Conservation (phyloP, 2,329 filamentous ascomycete genomes). For the Talaromyces sp. region DNA sequence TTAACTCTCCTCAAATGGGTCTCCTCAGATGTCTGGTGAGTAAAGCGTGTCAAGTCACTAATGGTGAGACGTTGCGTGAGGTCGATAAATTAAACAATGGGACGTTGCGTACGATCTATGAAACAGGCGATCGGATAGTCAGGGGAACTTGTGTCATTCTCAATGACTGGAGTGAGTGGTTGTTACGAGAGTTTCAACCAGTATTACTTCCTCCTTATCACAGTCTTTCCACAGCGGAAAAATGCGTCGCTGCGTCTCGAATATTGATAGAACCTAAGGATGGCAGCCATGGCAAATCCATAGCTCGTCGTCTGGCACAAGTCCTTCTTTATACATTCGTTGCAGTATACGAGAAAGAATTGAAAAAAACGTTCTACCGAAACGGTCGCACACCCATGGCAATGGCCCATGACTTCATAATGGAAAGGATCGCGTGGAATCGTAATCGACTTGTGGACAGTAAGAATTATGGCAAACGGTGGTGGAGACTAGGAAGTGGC, state of each 20-base stretch:
- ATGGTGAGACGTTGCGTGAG: neutral
- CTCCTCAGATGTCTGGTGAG: neutral
- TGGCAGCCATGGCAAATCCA: neutral
- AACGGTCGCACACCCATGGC: neutral
- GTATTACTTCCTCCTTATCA: neutral
- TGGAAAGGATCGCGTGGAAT: neutral
- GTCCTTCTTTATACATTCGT: slow-evolving; percentile 2
- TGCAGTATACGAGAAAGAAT: neutral
- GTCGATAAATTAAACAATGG: neutral
- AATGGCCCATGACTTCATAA: neutral
- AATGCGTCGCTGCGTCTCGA: neutral
- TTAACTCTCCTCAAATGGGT: neutral
- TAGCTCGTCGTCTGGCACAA: neutral
- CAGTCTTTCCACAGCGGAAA: neutral
- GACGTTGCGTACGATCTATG: neutral
- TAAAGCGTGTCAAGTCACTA: neutral
- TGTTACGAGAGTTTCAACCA: neutral
- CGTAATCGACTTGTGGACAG: neutral
- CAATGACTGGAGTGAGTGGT: neutral
- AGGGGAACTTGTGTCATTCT: neutral
- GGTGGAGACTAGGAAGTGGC: neutral
- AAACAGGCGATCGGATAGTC: neutral
- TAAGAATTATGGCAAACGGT: neutral
- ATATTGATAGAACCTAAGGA: neutral
- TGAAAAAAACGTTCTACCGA: neutral